Evolutionary conservation across 2,329 filamentous ascomycete genomes (phyloP), one percentile per base, ranked within the genome.

Genomic region (Passalora sequoiae): DNA sequence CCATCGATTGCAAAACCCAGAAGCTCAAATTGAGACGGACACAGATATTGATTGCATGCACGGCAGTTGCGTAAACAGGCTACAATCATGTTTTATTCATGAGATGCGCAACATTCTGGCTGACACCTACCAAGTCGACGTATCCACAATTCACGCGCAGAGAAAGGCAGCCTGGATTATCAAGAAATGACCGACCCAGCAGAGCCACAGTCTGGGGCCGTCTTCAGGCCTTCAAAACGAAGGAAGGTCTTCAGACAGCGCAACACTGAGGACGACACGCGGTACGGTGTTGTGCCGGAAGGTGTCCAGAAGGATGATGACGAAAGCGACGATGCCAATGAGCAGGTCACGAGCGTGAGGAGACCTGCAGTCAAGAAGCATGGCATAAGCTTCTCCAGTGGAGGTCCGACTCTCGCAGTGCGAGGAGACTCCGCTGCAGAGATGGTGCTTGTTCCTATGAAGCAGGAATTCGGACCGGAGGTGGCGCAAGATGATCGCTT

Each of bases 401-500:
- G 29, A 22, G 28, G 10, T 33, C n/a, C 20, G 8, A n/a, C 20
- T 7, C 6, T 24, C 15, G 35, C 17, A 13, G 24, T 13, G 5
- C 28, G 24, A 8, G 32, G 31, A 6, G 30, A 20, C n/a, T 29
- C 16, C 9, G n/a, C 25, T 15, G 15, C 22, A 12, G 44, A 50
- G 22, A 39, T 29, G 30, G 43, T 47, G 9, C 35, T 51, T 6
- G 45, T 55, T 10, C 50, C 50, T 8, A 36, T 40, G 3, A 17
- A 40, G 21, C 28, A 49, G 9, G 42, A 50, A 15, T 35, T 50
- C 9, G 47, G 38, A 4, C 16, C 15, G n/a, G 58, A 56, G 28
- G n/a, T 36, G 5, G 17, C 39, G 12, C 71, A 72, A 46, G 62
- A 62, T 35, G 69, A 72, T 46, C 79, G 83, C 29, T 91, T 91